phyloP scores from a whole-genome alignment of 768 basidiomycete species.

The Lentinus tigrinus region DNA sequence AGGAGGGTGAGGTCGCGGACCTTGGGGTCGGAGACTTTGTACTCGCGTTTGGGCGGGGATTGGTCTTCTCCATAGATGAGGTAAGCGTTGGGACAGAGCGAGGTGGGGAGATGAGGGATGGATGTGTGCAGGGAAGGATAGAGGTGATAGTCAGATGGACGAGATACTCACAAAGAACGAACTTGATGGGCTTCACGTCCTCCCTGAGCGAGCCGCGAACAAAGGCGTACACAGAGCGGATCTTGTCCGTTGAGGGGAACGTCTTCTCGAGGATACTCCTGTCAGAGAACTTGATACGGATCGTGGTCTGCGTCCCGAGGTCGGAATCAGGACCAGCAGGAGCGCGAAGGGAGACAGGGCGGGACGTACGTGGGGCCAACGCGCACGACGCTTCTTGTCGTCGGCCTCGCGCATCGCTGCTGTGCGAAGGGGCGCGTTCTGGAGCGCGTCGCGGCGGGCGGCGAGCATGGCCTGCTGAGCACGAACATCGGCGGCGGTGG shows the following conservation, averaged over 20 bases:
- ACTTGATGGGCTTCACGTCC: conserved; percentile 77
- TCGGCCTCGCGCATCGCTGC: conserved; percentile 62
- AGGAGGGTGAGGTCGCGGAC: conserved; percentile 67
- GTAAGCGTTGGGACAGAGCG: neutral
- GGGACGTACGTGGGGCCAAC: conserved; percentile 68
- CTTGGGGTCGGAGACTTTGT: conserved; percentile 75
- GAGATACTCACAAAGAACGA: conserved; percentile 82
- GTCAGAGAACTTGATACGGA: conserved; percentile 80
- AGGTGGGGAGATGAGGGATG: neutral
- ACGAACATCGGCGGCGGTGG: conserved; percentile 68
- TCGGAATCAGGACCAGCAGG: neutral
- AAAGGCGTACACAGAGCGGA: conserved; percentile 82
- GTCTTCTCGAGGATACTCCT: conserved; percentile 76
- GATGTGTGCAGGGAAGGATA: no score
- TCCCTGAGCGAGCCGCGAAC: conserved; percentile 70
- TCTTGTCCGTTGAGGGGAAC: conserved; percentile 79
- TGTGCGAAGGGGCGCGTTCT: conserved; percentile 69
- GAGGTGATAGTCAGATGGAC: no score
- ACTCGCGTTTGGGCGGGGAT: conserved; percentile 77
- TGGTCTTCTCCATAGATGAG: conserved; percentile 58
- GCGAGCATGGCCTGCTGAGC: conserved; percentile 62
- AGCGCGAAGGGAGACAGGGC: neutral
- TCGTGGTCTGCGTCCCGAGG: conserved; percentile 72
- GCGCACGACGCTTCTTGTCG: conserved; percentile 55
- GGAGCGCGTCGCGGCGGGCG: conserved; percentile 60